phyloP scores from a whole-genome alignment of 306 rosid species.

The Comarum palustre region DNA sequence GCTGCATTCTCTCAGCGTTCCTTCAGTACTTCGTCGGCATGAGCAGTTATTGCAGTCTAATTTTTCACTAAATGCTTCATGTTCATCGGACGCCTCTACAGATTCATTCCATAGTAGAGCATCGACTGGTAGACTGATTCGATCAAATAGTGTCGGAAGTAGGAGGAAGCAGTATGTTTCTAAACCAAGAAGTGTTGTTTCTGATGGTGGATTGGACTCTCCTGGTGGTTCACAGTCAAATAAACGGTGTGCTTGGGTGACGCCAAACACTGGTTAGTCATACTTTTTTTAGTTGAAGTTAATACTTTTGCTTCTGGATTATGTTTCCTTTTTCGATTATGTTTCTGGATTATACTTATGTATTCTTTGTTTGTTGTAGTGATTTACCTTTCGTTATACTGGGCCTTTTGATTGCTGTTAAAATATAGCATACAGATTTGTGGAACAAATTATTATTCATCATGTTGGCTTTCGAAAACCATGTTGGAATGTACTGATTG shows the following conservation, averaged over 20 bases:
- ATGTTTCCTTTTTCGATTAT: background rate
- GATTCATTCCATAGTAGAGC: conserved; percentile 80
- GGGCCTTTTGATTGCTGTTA: background rate
- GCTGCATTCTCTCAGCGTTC: conserved; percentile 42
- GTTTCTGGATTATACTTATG: background rate
- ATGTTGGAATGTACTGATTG: background rate
- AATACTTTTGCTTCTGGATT: background rate
- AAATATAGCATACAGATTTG: background rate
- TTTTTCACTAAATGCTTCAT: conserved; percentile 68
- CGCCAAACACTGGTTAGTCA: conserved; percentile 73
- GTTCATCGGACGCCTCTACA: conserved; percentile 87
- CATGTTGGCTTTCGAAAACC: background rate
- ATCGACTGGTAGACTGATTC: conserved; percentile 68
- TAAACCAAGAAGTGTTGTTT: conserved; percentile 67
- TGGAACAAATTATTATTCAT: background rate
- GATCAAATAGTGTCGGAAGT: conserved; percentile 57
- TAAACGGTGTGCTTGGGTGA: conserved; percentile 85
- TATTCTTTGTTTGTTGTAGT: background rate
- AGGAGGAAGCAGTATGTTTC: conserved; percentile 56
- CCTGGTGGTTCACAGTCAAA: conserved; percentile 44
- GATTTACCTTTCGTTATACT: background rate
- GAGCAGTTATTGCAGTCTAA: conserved; percentile 69
- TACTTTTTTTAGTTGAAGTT: conserved; percentile 15
- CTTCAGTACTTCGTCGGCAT: conserved; percentile 63
- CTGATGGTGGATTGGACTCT: conserved; percentile 63